phyloP scores from a whole-genome alignment of 352 stramenopile genomes.

The Phytopythium helicoides region DNA sequence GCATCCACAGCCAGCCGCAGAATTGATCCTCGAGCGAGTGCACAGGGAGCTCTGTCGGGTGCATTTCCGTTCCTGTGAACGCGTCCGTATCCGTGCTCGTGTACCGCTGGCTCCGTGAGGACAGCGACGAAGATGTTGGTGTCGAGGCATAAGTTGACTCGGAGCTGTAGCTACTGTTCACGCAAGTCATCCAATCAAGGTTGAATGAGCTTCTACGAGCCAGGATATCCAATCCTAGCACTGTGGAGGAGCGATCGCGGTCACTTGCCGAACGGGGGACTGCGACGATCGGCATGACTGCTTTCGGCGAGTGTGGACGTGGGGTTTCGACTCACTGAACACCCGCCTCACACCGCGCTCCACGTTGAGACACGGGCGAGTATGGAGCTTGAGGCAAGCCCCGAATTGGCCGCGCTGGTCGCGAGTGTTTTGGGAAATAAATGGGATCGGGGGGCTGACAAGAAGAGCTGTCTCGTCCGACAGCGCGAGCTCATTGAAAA shows the following conservation, averaged over 20 bases:
- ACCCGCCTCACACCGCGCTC: no score
- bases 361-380: no score
- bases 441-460: not conserved
- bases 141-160: constrained; percentile 5
- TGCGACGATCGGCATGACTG: constrained; percentile 2
- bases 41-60: constrained; percentile 32
- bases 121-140: constrained; percentile 21
- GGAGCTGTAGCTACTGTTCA: constrained; percentile 15
- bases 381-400: no score
- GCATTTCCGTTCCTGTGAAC: constrained; percentile 20
- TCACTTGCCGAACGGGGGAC: constrained; percentile 1
- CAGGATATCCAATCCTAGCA: not conserved
- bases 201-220: constrained; percentile 5
- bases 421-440: constrained; percentile 3
- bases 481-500: no score
- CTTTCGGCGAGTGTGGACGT: not conserved
- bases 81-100: constrained; percentile 2
- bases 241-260: not conserved
- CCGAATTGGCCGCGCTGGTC: not conserved
- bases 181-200: constrained; percentile 16
- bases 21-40: constrained; percentile 62
- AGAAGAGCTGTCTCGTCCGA: no score
- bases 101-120: not conserved
- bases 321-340: not conserved
- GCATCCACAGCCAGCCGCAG: constrained; percentile 84